A percentile compares a stretch with the other conserved stretches of the same genome.
Evolutionary conservation across 345 rosid genomes (phyloP).

Genomic region (Moricandia moricandioides): DNA sequence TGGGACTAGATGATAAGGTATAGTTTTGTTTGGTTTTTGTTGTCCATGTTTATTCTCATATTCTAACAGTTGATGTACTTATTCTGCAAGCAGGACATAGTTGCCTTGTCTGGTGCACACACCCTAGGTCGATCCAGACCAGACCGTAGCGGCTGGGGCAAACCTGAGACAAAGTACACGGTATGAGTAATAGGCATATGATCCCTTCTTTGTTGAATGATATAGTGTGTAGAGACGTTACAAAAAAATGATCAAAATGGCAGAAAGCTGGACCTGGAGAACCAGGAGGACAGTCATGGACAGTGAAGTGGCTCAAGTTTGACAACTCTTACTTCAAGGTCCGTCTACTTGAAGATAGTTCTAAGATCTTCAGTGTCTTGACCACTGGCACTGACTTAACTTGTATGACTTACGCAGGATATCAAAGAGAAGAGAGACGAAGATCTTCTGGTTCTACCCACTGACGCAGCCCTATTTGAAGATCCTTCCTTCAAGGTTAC

Average conservation of each 20-base stretch:
- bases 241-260: slow-evolving; percentile 10
- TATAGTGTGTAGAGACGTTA: slow-evolving; percentile 4
- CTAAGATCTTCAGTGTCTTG: slow-evolving; percentile 9
- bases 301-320: slow-evolving; percentile 88
- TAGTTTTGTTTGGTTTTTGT: background rate
- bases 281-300: slow-evolving; percentile 98
- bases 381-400: background rate
- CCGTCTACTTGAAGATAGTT: slow-evolving; percentile 8
- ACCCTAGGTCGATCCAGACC: slow-evolving; percentile 93
- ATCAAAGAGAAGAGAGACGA: slow-evolving; percentile 73
- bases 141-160: slow-evolving; percentile 97
- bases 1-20: slow-evolving; percentile 93
- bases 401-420: slow-evolving; percentile 48
- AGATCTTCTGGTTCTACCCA: slow-evolving; percentile 83
- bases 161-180: slow-evolving; percentile 93
- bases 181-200: slow-evolving; percentile 38
- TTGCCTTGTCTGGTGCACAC: slow-evolving; percentile 94
- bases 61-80: background rate
- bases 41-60: background rate
- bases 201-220: background rate
- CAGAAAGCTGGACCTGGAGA: slow-evolving; percentile 98
- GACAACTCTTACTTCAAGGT: slow-evolving; percentile 99
- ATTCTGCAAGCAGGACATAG: slow-evolving; percentile 64
- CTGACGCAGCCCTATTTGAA: slow-evolving; percentile 87
- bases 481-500: slow-evolving; percentile 88